Conservation (phyloP, 2,329 filamentous ascomycete species). For the Colletotrichum somersetense region DNA sequence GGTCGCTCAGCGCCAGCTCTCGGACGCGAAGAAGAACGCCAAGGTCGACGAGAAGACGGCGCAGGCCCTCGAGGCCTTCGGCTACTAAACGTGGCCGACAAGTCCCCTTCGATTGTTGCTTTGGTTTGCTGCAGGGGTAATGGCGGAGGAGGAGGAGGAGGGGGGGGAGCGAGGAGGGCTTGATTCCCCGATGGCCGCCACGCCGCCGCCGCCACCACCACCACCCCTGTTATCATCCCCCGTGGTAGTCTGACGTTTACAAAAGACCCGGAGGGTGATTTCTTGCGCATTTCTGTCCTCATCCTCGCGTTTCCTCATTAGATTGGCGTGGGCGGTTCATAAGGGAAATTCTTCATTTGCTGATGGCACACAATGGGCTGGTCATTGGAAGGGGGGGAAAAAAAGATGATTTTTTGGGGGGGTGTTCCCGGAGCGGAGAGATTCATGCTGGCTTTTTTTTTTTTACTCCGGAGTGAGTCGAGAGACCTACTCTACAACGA, state of each 20-base stretch:
- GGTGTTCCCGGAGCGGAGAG: constrained; percentile 13
- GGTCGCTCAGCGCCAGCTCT: constrained; percentile 89
- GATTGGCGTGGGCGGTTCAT: constrained; percentile 66
- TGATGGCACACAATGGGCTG: constrained; percentile 57
- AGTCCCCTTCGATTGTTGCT: constrained; percentile 29
- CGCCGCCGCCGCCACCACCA: constrained; percentile 3
- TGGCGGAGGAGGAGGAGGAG: constrained; percentile 18
- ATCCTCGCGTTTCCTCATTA: constrained; percentile 64
- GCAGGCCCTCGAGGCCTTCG: constrained; percentile 88
- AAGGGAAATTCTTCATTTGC: constrained; percentile 64
- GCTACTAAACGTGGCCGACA: constrained; percentile 76
- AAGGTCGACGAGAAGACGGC: constrained; percentile 88
- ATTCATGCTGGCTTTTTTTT: constrained; percentile 2
- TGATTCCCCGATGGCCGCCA: constrained; percentile 41
- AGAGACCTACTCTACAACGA: constrained; percentile 11
- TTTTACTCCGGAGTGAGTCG: constrained; percentile 11
- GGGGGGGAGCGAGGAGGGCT: constrained; percentile 6
- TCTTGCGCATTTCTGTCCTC: constrained; percentile 53
- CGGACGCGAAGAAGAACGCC: constrained; percentile 93
- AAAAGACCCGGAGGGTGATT: constrained; percentile 39
- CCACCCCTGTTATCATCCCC: constrained; percentile 18
- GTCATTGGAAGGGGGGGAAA: constrained; percentile 41
- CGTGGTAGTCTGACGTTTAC: constrained; percentile 12
- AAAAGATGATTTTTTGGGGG: constrained; percentile 41
- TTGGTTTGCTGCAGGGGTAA: constrained; percentile 8